Conservation (phyloP, 805 yeast genomes). For the Nakazawaea wickerhamii region DNA sequence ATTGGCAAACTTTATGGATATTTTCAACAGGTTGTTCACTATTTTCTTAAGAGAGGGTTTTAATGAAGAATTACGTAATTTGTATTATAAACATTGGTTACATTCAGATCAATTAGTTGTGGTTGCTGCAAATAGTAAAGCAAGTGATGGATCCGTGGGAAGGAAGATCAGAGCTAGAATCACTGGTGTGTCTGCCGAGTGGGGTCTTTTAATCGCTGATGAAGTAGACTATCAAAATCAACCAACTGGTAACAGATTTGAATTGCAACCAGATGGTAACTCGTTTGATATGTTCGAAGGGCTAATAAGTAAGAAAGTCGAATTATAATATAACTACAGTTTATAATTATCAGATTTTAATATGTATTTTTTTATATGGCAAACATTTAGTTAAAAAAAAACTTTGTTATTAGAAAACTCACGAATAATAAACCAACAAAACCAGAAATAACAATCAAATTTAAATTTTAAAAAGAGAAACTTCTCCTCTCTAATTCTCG, state of each 20-base stretch:
- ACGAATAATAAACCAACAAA: not conserved
- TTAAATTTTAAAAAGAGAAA: not conserved
- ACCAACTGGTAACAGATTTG: constrained; percentile 50
- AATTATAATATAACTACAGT: not conserved
- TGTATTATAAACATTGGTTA: constrained; percentile 82
- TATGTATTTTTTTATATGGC: not conserved
- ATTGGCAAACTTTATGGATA: constrained; percentile 62
- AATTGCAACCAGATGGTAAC: constrained; percentile 95
- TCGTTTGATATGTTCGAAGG: constrained; percentile 95
- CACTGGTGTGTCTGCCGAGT: constrained; percentile 76
- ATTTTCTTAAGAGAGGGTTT: constrained; percentile 65
- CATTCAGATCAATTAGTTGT: constrained; percentile 73
- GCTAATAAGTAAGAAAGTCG: constrained; percentile 57
- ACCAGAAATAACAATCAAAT: not conserved
- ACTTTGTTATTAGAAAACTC: not conserved
- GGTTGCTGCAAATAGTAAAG: constrained; percentile 43
- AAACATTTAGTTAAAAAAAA: constrained; percentile 3
- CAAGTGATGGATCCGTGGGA: constrained; percentile 24
- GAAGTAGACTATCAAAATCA: constrained; percentile 46
- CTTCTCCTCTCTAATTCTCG: constrained; percentile 10
- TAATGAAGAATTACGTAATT: constrained; percentile 50
- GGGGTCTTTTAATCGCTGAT: constrained; percentile 76
- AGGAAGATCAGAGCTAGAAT: constrained; percentile 50
- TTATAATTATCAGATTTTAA: not conserved
- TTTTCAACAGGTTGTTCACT: constrained; percentile 57